Conservation (phyloP, 2,329 filamentous ascomycete genomes). For the Phyllosticta citriasiana region DNA sequence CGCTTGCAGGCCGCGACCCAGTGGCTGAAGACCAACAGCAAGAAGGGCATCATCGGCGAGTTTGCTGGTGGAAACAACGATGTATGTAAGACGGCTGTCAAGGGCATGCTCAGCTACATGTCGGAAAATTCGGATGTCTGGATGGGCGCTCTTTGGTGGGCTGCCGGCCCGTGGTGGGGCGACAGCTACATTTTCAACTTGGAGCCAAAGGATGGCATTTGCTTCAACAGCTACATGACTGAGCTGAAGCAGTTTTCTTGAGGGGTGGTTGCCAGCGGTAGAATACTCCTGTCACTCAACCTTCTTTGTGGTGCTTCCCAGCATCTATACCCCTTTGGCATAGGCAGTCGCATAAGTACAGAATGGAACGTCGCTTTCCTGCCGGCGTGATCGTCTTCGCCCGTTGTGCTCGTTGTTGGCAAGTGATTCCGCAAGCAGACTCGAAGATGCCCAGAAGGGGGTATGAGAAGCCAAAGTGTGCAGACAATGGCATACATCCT, state of each 20-base stretch:
- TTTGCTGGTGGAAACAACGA: conserved; percentile 40
- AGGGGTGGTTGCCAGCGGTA: background rate
- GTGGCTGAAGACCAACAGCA: conserved; percentile 40
- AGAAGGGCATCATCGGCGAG: conserved; percentile 41
- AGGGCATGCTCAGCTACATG: conserved; percentile 37
- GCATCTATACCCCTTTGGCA: background rate
- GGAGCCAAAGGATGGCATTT: conserved; percentile 34
- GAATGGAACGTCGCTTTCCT: no score
- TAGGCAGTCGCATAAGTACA: no score
- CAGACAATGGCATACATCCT: no score
- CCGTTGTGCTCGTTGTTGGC: no score
- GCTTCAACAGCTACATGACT: conserved; percentile 19
- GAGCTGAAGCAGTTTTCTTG: background rate
- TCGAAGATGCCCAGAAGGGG: no score
- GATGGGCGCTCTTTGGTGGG: conserved; percentile 41
- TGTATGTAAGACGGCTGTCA: conserved; percentile 37
- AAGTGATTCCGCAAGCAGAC: no score
- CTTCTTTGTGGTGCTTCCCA: background rate
- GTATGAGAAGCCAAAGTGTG: no score
- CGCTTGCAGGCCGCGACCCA: conserved; percentile 37
- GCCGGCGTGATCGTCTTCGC: no score
- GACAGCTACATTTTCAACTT: conserved; percentile 33
- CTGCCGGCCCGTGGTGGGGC: conserved; percentile 37
- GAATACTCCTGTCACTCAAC: background rate
- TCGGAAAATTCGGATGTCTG: conserved; percentile 38